Evolutionary conservation across 768 basidiomycete species (phyloP).

Genomic region (Suillus fuscotomentosus): DNA sequence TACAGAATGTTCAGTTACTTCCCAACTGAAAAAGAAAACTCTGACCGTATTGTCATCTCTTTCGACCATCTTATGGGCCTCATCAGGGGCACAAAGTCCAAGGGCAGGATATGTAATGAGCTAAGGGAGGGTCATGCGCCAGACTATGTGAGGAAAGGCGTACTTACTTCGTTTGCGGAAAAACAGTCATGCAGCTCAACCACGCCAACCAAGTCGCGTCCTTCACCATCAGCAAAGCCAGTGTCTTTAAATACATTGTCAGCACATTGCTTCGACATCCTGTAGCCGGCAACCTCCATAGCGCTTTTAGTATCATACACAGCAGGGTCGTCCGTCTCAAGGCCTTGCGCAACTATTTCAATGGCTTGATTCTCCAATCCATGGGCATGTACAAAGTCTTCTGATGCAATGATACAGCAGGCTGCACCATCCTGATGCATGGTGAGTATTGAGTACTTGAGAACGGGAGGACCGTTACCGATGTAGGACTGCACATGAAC

Average conservation of each 20-base stretch:
- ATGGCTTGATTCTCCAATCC: constrained; percentile 84
- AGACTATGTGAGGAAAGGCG: not conserved
- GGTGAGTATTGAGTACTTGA: not conserved
- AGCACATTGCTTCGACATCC: constrained; percentile 69
- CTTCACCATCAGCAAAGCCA: constrained; percentile 61
- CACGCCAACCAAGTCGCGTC: constrained; percentile 74
- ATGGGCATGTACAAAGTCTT: constrained; percentile 71
- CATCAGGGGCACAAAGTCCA: constrained; percentile 62
- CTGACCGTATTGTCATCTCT: constrained; percentile 75
- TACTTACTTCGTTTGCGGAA: constrained; percentile 69
- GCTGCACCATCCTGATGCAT: constrained; percentile 64
- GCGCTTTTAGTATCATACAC: constrained; percentile 68
- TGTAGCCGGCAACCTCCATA: constrained; percentile 81
- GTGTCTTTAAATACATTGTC: constrained; percentile 71
- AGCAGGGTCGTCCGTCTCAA: constrained; percentile 63
- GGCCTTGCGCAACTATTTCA: constrained; percentile 67
- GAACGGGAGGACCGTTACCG: constrained; percentile 32
- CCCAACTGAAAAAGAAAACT: not conserved
- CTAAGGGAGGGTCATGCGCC: constrained; percentile 32
- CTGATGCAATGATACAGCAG: constrained; percentile 75
- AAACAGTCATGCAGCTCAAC: constrained; percentile 89
- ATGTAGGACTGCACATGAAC: constrained; percentile 88
- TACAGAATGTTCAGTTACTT: constrained; percentile 22
- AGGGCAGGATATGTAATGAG: constrained; percentile 82
- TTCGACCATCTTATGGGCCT: constrained; percentile 75